These are phyloP conservation scores for Phytophthora cajani DNA, from an alignment of 352 stramenopile genomes.

Conservation along the genomic window DNA sequence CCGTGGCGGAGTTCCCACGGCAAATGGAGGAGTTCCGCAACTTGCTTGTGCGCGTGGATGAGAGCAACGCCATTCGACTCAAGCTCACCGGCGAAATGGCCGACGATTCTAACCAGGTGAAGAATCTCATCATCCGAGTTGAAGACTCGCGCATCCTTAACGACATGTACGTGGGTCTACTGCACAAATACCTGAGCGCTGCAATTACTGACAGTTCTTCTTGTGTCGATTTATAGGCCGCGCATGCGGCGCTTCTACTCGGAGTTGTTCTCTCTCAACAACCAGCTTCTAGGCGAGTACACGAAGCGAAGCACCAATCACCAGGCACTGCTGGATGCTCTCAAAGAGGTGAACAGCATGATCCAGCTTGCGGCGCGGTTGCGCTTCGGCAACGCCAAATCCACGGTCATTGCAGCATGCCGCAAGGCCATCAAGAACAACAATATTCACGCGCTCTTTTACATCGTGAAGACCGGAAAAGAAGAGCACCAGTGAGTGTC, in stretches of 20 bases:
- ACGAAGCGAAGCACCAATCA: conserved; percentile 94
- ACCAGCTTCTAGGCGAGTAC: conserved; percentile 92
- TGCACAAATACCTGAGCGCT: background rate
- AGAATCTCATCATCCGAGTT: conserved; percentile 90
- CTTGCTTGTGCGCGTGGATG: conserved; percentile 78
- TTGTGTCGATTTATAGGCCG: conserved; percentile 33
- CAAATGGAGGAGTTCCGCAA: conserved; percentile 89
- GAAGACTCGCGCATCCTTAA: conserved; percentile 93
- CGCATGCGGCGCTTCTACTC: conserved; percentile 90
- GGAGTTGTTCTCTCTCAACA: conserved; percentile 93
- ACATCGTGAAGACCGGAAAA: conserved; percentile 87
- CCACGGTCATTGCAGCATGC: conserved; percentile 81
- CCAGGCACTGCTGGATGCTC: conserved; percentile 84
- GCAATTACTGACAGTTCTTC: background rate
- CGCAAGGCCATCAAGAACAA: conserved; percentile 92
- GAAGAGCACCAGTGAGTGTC: conserved; percentile 71
- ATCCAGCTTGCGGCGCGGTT: conserved; percentile 91
- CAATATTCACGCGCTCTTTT: conserved; percentile 87
- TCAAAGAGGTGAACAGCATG: conserved; percentile 94
- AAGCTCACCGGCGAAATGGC: conserved; percentile 94
- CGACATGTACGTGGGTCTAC: conserved; percentile 82
- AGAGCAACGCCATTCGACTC: conserved; percentile 89
- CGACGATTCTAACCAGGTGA: conserved; percentile 92
- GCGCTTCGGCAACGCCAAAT: conserved; percentile 87
- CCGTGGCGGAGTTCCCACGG: conserved; percentile 81